These are phyloP conservation scores for Leccinum barrowsii DNA, from an alignment of 768 basidiomycete species.

Conservation along the genomic window DNA sequence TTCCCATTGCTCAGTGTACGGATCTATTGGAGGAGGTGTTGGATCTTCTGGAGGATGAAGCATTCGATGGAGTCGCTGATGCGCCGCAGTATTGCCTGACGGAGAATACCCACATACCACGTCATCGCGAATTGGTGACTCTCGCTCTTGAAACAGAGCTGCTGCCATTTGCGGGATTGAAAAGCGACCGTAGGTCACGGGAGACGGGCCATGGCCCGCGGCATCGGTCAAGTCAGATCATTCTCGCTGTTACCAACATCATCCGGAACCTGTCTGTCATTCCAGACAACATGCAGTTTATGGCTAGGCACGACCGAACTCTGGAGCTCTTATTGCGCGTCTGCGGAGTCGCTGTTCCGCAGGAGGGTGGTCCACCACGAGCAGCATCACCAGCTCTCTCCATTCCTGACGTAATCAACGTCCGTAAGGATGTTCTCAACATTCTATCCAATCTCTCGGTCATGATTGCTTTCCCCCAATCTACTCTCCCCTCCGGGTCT, in stretches of 20 bases:
- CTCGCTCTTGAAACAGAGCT: slow-evolving; percentile 54
- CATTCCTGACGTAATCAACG: slow-evolving; percentile 62
- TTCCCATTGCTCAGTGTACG: slow-evolving; percentile 69
- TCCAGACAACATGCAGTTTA: slow-evolving; percentile 63
- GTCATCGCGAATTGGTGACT: slow-evolving; percentile 64
- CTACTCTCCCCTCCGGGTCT: slow-evolving; percentile 37
- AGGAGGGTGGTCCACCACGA: slow-evolving; percentile 31
- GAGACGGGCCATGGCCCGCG: slow-evolving; percentile 50
- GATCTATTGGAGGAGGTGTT: slow-evolving; percentile 86
- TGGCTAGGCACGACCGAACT: slow-evolving; percentile 62
- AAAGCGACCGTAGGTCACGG: slow-evolving; percentile 43
- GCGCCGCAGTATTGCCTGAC: slow-evolving; percentile 23
- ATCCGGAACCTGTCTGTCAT: slow-evolving; percentile 83
- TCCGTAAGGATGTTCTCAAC: slow-evolving; percentile 76
- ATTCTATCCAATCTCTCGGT: slow-evolving; percentile 62
- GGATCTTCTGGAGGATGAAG: slow-evolving; percentile 81
- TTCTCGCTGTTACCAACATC: slow-evolving; percentile 72
- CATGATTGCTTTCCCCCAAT: slow-evolving; percentile 45
- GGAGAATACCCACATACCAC: slow-evolving; percentile 42
- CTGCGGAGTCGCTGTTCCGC: slow-evolving; percentile 45
- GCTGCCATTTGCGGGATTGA: slow-evolving; percentile 58
- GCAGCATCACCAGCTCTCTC: slow-evolving; percentile 61
- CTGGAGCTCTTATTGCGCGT: slow-evolving; percentile 67
- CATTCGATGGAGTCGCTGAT: slow-evolving; percentile 54
- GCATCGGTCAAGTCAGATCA: slow-evolving; percentile 59